Evolutionary conservation across 2,329 filamentous ascomycete genomes (phyloP).

Genomic region (Huntiella omanensis): DNA sequence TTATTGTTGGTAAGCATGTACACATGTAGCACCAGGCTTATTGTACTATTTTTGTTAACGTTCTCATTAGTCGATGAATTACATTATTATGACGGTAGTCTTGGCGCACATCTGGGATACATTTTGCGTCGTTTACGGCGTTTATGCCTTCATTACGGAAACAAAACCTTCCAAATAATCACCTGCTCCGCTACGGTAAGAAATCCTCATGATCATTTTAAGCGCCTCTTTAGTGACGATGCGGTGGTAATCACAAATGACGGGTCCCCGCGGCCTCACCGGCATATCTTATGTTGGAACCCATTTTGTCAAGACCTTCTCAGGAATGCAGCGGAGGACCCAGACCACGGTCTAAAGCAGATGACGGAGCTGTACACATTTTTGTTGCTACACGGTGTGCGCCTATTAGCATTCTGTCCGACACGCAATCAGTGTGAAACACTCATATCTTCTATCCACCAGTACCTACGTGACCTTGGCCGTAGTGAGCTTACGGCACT

Average conservation of each 20-base stretch:
- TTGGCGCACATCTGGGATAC: constrained; percentile 84
- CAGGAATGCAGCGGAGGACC: not conserved
- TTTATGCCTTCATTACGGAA: constrained; percentile 80
- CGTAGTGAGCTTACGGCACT: constrained; percentile 55
- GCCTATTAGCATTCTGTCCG: constrained; percentile 83
- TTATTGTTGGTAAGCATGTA: constrained; percentile 47
- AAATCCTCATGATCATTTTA: constrained; percentile 82
- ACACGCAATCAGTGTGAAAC: constrained; percentile 79
- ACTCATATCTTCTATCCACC: constrained; percentile 60
- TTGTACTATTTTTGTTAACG: not conserved
- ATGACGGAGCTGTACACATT: constrained; percentile 84
- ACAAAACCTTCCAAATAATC: constrained; percentile 54
- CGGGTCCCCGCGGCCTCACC: constrained; percentile 48
- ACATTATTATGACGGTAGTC: constrained; percentile 89
- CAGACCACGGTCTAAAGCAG: constrained; percentile 29
- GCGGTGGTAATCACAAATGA: constrained; percentile 76
- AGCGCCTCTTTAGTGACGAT: constrained; percentile 75
- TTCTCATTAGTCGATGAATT: constrained; percentile 51
- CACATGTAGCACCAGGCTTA: not conserved
- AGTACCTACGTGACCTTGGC: constrained; percentile 55
- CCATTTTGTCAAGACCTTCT: constrained; percentile 1
- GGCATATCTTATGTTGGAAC: constrained; percentile 8
- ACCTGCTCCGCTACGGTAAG: constrained; percentile 94
- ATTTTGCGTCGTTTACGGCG: constrained; percentile 81
- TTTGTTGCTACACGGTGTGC: constrained; percentile 67